These are phyloP conservation scores for Entrophospora sp. DNA, from an alignment of 192 early-diverging fungal species.

Conservation along the genomic window DNA sequence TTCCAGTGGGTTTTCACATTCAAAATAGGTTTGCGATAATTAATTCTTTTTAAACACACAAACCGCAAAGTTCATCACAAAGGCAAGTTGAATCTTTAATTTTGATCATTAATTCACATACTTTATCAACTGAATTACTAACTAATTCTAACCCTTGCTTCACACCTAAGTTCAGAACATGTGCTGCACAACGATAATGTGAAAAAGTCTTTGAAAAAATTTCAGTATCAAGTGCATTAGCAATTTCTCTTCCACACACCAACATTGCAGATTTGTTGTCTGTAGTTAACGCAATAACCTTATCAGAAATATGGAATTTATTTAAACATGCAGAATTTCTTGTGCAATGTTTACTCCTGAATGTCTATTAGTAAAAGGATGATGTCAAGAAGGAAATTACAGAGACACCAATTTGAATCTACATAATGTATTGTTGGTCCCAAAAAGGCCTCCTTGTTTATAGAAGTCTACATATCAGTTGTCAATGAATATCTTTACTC, in stretches of 20 bases:
- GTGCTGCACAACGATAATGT: neutral
- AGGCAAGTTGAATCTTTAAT: neutral
- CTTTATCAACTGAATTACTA: neutral
- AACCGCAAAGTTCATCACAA: neutral
- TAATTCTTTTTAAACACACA: neutral
- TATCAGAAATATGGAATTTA: neutral
- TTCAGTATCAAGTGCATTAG: neutral
- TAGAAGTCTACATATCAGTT: constrained; percentile 8
- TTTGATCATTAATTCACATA: neutral
- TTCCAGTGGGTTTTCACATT: neutral
- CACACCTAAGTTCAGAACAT: neutral
- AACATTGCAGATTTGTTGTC: constrained; percentile 5
- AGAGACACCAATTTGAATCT: neutral
- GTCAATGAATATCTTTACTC: neutral
- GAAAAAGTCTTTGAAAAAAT: neutral
- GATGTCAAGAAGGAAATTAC: neutral
- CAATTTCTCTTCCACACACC: neutral
- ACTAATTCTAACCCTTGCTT: neutral
- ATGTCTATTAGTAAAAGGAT: neutral
- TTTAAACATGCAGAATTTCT: neutral
- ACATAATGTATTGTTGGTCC: constrained; percentile 2
- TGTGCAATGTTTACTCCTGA: neutral
- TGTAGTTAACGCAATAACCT: neutral
- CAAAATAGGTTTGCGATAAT: neutral
- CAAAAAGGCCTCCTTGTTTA: neutral